Conservation (phyloP, 31 red algal species). For the Odonthalia washingtoniensis region DNA sequence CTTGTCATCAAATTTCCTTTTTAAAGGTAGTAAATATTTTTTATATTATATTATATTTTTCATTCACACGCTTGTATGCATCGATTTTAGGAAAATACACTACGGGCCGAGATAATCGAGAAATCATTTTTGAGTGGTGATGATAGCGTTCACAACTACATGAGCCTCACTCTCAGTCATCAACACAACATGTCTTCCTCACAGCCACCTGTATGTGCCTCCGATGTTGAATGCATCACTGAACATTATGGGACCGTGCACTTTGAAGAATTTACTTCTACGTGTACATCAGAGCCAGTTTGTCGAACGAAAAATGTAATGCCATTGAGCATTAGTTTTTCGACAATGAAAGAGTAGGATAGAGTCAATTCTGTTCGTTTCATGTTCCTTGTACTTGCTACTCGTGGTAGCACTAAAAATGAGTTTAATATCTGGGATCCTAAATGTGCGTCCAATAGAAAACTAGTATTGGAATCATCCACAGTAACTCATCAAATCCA, state of each 20-base stretch:
- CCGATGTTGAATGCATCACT: not conserved
- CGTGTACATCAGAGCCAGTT: not conserved
- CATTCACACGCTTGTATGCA: no score
- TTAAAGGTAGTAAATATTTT: not conserved
- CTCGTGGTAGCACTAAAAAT: not conserved
- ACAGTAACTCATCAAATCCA: not conserved
- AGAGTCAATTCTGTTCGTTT: not conserved
- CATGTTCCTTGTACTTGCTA: not conserved
- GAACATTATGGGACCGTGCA: not conserved
- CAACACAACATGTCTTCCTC: not conserved
- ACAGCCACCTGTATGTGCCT: not conserved
- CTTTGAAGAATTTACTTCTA: not conserved
- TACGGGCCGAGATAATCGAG: not conserved
- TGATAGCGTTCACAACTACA: not conserved
- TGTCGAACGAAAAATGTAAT: not conserved
- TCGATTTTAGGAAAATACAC: slow-evolving; percentile 1
- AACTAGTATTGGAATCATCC: not conserved
- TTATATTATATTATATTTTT: not conserved
- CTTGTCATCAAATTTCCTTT: not conserved
- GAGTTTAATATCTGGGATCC: not conserved
- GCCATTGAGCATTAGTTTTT: not conserved
- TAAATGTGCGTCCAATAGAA: not conserved
- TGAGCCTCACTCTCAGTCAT: not conserved
- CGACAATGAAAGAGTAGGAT: not conserved
- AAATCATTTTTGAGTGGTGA: not conserved